Evolutionary conservation across 305 asterid species (phyloP).

Genomic region (Fraxinus sp.): DNA sequence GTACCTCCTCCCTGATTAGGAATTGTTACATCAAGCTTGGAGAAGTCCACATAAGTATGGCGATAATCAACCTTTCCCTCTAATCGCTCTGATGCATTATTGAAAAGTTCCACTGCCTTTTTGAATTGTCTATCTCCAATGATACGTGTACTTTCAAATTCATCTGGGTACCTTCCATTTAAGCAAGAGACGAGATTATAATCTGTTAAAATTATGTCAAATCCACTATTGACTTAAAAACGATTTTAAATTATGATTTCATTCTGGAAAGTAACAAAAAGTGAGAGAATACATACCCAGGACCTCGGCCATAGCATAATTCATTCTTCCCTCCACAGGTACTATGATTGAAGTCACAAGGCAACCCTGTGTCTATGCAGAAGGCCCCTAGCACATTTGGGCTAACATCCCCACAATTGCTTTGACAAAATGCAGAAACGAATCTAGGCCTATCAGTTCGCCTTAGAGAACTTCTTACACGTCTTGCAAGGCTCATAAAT

Average conservation of each 20-base stretch:
- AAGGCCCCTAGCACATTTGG: constrained; percentile 97
- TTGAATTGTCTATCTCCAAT: constrained; percentile 88
- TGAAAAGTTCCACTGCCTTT: constrained; percentile 78
- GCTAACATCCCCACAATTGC: constrained; percentile 96
- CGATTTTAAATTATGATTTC: not conserved
- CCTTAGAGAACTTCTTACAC: constrained; percentile 85
- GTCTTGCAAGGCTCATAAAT: constrained; percentile 64
- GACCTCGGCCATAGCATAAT: constrained; percentile 95
- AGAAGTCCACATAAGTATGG: constrained; percentile 74
- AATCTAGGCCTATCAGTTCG: constrained; percentile 72
- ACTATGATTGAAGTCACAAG: constrained; percentile 95
- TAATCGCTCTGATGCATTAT: constrained; percentile 64
- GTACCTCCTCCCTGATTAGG: constrained; percentile 54
- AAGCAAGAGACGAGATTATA: constrained; percentile 28
- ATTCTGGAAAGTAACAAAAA: constrained; percentile 1
- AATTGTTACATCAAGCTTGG: constrained; percentile 69
- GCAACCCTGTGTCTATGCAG: constrained; percentile 85
- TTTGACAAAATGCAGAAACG: constrained; percentile 94
- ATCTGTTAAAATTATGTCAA: not conserved
- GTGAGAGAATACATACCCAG: constrained; percentile 59
- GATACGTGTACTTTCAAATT: constrained; percentile 91
- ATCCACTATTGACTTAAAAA: not conserved
- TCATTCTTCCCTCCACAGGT: constrained; percentile 97
- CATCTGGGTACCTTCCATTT: constrained; percentile 73
- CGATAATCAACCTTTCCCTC: constrained; percentile 79